These are phyloP conservation scores for Chaetomidium leptoderma DNA, from an alignment of 495 filamentous ascomycete species.

Conservation along the genomic window DNA sequence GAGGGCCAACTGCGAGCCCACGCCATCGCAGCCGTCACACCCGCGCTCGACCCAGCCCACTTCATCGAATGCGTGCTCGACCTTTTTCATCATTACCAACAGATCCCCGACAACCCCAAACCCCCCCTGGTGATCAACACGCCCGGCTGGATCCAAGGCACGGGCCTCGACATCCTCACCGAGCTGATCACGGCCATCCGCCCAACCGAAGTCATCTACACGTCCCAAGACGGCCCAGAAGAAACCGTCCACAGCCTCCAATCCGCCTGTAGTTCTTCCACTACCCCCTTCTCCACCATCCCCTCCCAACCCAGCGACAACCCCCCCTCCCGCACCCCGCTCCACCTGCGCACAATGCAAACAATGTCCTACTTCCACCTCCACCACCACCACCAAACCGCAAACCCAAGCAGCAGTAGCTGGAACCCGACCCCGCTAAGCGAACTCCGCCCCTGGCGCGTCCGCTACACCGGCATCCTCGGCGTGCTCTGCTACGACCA, in stretches of 20 bases:
- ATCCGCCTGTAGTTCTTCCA: conserved; percentile 29
- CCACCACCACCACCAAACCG: conserved; percentile 1
- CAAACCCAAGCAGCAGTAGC: not conserved
- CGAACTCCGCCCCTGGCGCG: conserved; percentile 38
- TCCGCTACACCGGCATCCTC: conserved; percentile 38
- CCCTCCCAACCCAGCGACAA: conserved; percentile 60
- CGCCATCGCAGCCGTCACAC: conserved; percentile 65
- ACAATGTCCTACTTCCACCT: conserved; percentile 74
- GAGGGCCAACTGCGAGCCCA: conserved; percentile 54
- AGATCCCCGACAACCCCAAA: conserved; percentile 29
- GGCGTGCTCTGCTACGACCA: conserved; percentile 48
- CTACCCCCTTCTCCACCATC: conserved; percentile 39
- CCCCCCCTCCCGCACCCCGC: conserved; percentile 59
- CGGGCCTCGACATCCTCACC: conserved; percentile 64
- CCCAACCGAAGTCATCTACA: conserved; percentile 65
- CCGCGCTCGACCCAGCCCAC: conserved; percentile 64
- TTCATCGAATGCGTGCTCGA: conserved; percentile 66
- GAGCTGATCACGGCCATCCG: conserved; percentile 52
- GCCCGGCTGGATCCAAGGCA: conserved; percentile 76
- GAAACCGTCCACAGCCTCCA: conserved; percentile 59
- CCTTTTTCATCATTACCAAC: conserved; percentile 61
- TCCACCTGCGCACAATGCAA: conserved; percentile 72
- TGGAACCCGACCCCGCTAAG: conserved; percentile 42
- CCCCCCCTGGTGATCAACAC: conserved; percentile 73
- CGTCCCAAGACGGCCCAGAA: conserved; percentile 63